Base-by-base conservation (phyloP, 441 rosid species). In the Omphalea diandra region DNA sequence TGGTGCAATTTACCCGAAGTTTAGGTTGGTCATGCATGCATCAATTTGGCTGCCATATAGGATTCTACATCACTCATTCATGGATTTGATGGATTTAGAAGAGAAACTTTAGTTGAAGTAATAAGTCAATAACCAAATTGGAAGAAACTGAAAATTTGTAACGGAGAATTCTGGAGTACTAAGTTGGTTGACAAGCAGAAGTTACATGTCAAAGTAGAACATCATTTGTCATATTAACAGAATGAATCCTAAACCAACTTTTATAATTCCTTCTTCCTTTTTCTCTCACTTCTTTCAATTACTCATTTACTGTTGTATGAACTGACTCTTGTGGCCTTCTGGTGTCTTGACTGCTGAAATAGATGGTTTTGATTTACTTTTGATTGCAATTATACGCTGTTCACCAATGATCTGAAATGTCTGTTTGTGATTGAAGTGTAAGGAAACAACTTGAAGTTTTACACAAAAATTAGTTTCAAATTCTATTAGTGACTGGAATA, bases 401-500 rank as follows among this genome's bases (percentile, higher is more conserved):
- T 49, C 38, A n/a, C 33, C 3, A 20, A 36, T 60, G 24, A 22
- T 26, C 33, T 43, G 14, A 6, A 20, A 40, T 54, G 6, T 40
- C 35, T 17, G 17, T 50, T 33, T 55, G 36, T 32, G 20, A 56
- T n/a, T 53, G 24, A 44, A 6, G 9, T 44, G 22, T 14, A 31
- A 44, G 15, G 56, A 44, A 59, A 57, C 38, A 14, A 27, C 12
- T 31, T 22, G 27, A 3, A n/a, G 61, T 61, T 49, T 61, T 15
- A 33, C 9, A 11, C 46, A 17, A 14, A 15, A 7, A 20, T 31
- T 20, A 43, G 40, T 46, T 54, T 24, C 32, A 57, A 53, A 24
- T 38, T 55, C 62, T 32, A 33, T 68, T 68, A 29, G 3, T 36
- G 29, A 65, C 11, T 50, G n/a, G 20, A 65, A 22, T 57, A 47